A percentile compares a stretch with the other conserved stretches of the same genome.
These are phyloP conservation scores for Ceratopteris richardii DNA, from an alignment of 75 land plant genomes.

Conservation along the genomic window DNA sequence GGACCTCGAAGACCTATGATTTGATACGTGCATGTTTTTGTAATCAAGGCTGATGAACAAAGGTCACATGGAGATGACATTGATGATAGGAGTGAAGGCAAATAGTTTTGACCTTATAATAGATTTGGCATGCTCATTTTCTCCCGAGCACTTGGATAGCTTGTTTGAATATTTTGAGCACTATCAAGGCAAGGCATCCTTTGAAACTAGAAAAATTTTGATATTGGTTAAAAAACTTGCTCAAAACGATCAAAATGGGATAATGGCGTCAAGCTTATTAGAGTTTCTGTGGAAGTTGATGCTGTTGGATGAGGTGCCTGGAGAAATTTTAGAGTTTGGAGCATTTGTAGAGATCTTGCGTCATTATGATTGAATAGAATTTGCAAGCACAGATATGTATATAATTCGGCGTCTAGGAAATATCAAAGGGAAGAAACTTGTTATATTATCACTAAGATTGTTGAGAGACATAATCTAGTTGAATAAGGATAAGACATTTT, in stretches of 20 bases:
- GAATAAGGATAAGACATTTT: constrained; percentile 24
- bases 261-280: constrained; percentile 25
- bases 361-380: constrained; percentile 23
- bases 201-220: constrained; percentile 18
- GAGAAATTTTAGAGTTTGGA: constrained; percentile 27
- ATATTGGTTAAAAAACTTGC: constrained; percentile 22
- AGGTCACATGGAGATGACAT: too few species aligned
- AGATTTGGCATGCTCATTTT: constrained; percentile 31
- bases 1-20: too few species aligned
- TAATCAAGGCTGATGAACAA: too few species aligned
- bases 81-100: constrained; percentile 25
- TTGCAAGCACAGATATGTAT: constrained; percentile 31
- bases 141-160: constrained; percentile 22
- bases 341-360: constrained; percentile 24
- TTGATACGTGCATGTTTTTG: too few species aligned
- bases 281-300: constrained; percentile 25
- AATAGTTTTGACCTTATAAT: constrained; percentile 28
- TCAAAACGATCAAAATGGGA: constrained; percentile 16
- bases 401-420: constrained; percentile 18
- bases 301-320: constrained; percentile 10
- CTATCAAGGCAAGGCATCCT: constrained; percentile 16
- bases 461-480: constrained; percentile 17
- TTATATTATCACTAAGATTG: constrained; percentile 23
- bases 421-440: constrained; percentile 10
- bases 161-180: constrained; percentile 17